A percentile compares a stretch with the other conserved stretches of the same genome.
phyloP scores from a whole-genome alignment of 73 alveolate genomes.

The Paramecium primaurelia region DNA sequence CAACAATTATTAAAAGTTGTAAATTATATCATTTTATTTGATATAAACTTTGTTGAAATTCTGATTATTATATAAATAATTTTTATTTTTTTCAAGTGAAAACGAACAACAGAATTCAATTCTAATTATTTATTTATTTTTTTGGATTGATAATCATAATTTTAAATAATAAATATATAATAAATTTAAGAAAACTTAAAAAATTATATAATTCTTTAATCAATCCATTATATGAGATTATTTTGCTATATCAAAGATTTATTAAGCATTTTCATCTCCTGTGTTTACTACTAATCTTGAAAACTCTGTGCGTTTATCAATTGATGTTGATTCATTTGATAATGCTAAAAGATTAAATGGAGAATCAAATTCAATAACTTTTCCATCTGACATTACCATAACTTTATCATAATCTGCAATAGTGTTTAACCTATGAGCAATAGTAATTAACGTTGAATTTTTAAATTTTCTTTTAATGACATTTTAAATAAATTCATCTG shows the following conservation, averaged over 20 bases:
- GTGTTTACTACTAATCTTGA: neutral
- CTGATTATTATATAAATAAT: too few species aligned
- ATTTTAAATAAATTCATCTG: slow-evolving; percentile 67
- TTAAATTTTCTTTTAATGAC: slow-evolving; percentile 50
- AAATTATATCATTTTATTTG: too few species aligned
- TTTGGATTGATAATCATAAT: too few species aligned
- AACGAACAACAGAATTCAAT: too few species aligned
- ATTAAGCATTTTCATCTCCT: neutral
- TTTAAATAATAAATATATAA: too few species aligned
- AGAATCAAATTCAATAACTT: slow-evolving; percentile 26
- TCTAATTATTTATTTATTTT: too few species aligned
- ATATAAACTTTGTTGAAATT: too few species aligned
- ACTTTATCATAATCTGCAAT: slow-evolving; percentile 54
- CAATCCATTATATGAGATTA: neutral
- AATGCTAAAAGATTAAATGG: neutral
- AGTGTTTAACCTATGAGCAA: slow-evolving; percentile 65
- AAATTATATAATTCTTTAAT: neutral
- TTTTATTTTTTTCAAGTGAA: too few species aligned
- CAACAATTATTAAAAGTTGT: too few species aligned
- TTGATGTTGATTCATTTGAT: neutral
- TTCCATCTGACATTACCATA: slow-evolving; percentile 17
- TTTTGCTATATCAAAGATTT: neutral
- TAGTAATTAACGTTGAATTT: slow-evolving; percentile 65
- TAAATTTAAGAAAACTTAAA: too few species aligned
- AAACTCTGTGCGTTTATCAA: neutral